Evolutionary conservation across 371 early-diverging fungal species (phyloP).

Genomic region (Globomyces sp.): DNA sequence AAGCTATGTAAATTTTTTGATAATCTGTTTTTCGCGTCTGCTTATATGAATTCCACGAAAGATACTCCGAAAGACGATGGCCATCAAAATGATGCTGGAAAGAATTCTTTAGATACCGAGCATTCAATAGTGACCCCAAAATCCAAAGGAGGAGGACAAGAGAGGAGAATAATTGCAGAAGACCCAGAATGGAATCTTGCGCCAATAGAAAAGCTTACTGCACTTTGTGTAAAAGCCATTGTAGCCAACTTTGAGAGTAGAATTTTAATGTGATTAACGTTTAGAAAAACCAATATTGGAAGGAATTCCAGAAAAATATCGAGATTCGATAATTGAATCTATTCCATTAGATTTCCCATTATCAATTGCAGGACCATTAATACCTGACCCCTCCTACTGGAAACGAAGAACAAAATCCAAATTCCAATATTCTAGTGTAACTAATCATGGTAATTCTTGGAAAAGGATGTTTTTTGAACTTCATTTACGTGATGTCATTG

Average conservation of each 20-base stretch:
- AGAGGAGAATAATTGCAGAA: constrained; percentile 19
- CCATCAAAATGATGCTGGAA: too few relatives aligned
- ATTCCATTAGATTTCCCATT: constrained; percentile 44
- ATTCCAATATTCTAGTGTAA: constrained; percentile 35
- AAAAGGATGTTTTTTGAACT: constrained; percentile 48
- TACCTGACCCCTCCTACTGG: constrained; percentile 51
- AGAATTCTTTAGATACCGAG: too few relatives aligned
- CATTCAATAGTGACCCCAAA: too few relatives aligned
- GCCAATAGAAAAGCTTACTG: constrained; percentile 40
- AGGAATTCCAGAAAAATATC: constrained; percentile 38
- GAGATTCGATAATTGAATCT: constrained; percentile 34
- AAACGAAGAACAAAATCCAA: constrained; percentile 32
- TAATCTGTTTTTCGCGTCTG: too few relatives aligned
- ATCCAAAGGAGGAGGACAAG: too few relatives aligned
- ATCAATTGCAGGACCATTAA: constrained; percentile 41
- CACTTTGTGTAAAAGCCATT: constrained; percentile 40
- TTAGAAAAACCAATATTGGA: constrained; percentile 36
- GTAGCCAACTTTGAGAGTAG: constrained; percentile 47
- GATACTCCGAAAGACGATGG: too few relatives aligned
- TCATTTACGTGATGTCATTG: constrained; percentile 35
- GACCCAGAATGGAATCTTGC: constrained; percentile 52
- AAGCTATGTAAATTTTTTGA: too few relatives aligned
- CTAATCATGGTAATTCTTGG: constrained; percentile 42
- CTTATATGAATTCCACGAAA: too few relatives aligned
- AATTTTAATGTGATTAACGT: background rate